These are phyloP conservation scores for Conringia planisiliqua DNA, from an alignment of 345 rosid genomes.

Conservation along the genomic window DNA sequence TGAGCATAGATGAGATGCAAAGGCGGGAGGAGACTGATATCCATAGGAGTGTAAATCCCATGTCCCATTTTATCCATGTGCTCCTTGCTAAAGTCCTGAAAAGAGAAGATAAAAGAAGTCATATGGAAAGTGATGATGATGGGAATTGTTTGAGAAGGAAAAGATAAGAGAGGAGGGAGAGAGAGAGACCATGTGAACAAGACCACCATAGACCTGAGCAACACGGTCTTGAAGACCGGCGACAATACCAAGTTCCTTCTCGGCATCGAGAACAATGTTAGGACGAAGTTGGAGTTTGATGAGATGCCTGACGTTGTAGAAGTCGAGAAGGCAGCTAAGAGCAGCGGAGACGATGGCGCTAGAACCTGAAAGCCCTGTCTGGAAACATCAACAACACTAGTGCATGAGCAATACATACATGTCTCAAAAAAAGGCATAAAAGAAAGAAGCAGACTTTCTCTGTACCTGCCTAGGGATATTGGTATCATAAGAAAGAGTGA, in stretches of 20 bases:
- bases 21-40: conserved; percentile 78
- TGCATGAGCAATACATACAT: conserved; percentile 8
- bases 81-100: conserved; percentile 78
- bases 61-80: conserved; percentile 77
- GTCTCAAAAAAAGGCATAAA: no score
- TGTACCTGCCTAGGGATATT: conserved; percentile 95
- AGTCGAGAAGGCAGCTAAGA: conserved; percentile 84
- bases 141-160: not conserved
- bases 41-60: conserved; percentile 82
- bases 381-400: conserved; percentile 30
- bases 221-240: conserved; percentile 99
- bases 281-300: conserved; percentile 75
- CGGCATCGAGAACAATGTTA: conserved; percentile 66
- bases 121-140: not conserved
- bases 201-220: conserved; percentile 94
- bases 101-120: not conserved
- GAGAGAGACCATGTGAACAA: conserved; percentile 83
- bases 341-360: conserved; percentile 97
- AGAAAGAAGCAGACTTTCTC: not conserved
- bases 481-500: conserved; percentile 76
- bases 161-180: not conserved
- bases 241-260: conserved; percentile 86
- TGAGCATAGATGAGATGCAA: conserved; percentile 83
- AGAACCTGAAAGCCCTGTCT: conserved; percentile 98
- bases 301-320: conserved; percentile 74